Percentiles rank a stretch among this genome's conserved stretches.
phyloP scores from a whole-genome alignment of 106 monocot genomes.

The Dendrobium officinale region DNA sequence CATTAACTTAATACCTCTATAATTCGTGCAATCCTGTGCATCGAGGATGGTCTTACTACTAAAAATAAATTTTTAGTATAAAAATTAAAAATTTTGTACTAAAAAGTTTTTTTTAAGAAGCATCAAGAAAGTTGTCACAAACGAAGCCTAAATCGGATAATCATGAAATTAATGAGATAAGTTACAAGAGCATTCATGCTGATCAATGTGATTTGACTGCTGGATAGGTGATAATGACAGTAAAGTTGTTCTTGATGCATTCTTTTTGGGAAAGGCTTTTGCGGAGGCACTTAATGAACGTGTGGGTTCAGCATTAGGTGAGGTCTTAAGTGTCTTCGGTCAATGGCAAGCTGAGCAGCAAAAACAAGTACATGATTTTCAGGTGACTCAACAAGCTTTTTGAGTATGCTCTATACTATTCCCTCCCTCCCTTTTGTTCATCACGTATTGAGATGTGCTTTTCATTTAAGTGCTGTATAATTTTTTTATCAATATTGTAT shows the following conservation, averaged over 20 bases:
- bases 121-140: no score
- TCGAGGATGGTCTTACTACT: no score
- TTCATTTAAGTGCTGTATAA: background rate
- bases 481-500: background rate
- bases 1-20: no score
- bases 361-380: conserved; percentile 86
- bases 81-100: no score
- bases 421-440: background rate
- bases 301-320: conserved; percentile 72
- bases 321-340: conserved; percentile 75
- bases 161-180: background rate
- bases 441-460: background rate
- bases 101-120: no score
- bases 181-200: background rate
- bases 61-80: no score
- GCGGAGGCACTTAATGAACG: conserved; percentile 88
- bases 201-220: background rate
- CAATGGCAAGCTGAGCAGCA: conserved; percentile 95
- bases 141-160: background rate
- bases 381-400: conserved; percentile 38
- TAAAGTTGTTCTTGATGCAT: conserved; percentile 87
- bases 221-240: conserved; percentile 67
- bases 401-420: background rate
- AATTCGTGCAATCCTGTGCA: no score
- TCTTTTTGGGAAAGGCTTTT: conserved; percentile 95